Base-by-base conservation (phyloP, 257 asterid genomes). In the Nicotiana obtusifolia region DNA sequence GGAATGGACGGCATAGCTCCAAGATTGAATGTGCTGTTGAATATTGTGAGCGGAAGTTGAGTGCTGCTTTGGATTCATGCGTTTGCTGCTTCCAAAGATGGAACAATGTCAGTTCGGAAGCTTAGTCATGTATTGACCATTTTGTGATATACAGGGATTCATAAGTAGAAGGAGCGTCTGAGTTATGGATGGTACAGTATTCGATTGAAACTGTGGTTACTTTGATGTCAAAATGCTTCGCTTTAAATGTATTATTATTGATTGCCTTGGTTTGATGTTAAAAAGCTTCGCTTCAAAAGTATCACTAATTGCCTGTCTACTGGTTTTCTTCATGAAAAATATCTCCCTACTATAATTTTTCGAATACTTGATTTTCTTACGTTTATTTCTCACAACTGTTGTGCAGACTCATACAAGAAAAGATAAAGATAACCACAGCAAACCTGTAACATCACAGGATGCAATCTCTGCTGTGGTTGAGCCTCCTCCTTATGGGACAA, bases 401-500 rank as follows among this genome's bases (percentile, higher is more conserved):
- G 82, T 87, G 89, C 90, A 96, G 99, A 96, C 98, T 64, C 92
- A 95, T 90, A 89, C 88, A 83, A 94, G 91, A 92, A 93, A 93
- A 83, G 77, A 89, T 81, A 90, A 84, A 87, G 86, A 77, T 82
- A 85, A 77, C 47, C 84, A 30, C 53, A 64, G 84, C 60, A 88
- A 64, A 83, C 77, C 85, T 60, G 76, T 81, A 60, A 44, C 92
- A 14, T 78, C 92, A 37, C 89, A 86, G 80, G 93, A 91, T 82
- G 80, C 79, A 69, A 41, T 85, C 81, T 87, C 87, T 83, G 88
- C 90, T 82, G 91, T 93, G 31, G 84, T 83, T 60, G 97, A 94
- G 76, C 95, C 92, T 87, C 93, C 94, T 80, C 92, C 97, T 54
- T 95, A 84, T 64, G 96, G 98, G 80, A 95, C 99, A 78, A 84